These are phyloP conservation scores for Thelephora aurantiotincta DNA, from an alignment of 768 basidiomycete species.

Conservation along the genomic window DNA sequence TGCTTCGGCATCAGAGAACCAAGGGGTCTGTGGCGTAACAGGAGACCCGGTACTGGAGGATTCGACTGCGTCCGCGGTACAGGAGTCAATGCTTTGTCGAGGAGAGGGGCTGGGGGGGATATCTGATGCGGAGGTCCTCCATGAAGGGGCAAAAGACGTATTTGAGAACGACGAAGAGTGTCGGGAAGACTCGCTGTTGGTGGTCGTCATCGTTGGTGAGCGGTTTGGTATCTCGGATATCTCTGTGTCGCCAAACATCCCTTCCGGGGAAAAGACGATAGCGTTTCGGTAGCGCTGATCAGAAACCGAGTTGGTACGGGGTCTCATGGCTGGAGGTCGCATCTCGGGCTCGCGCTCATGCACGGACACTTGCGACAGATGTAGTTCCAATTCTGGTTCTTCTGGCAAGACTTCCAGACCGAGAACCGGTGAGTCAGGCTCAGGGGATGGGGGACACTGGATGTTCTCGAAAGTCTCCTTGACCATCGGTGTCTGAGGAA, in stretches of 20 bases:
- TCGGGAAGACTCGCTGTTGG: neutral
- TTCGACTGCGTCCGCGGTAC: neutral
- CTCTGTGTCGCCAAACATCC: constrained; percentile 3
- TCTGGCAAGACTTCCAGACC: constrained; percentile 38
- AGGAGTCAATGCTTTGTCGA: neutral
- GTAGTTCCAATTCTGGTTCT: constrained; percentile 24
- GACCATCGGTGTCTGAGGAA: neutral
- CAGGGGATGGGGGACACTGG: constrained; percentile 7
- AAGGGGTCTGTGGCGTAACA: neutral
- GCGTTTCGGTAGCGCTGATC: constrained; percentile 15
- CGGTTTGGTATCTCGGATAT: neutral
- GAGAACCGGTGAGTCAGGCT: neutral
- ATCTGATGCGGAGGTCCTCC: neutral
- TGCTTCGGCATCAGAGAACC: neutral
- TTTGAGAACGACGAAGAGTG: neutral
- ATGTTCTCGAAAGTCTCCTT: neutral
- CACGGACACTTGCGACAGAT: constrained; percentile 5
- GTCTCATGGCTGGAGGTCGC: constrained; percentile 9
- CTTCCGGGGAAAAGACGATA: constrained; percentile 10
- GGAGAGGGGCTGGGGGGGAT: neutral
- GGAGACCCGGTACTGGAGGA: neutral
- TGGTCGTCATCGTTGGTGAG: neutral
- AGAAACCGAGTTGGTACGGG: constrained; percentile 12
- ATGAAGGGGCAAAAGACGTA: neutral
- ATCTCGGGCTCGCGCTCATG: constrained; percentile 1